These are phyloP conservation scores for Agaricus sinodeliciosus DNA, from an alignment of 768 basidiomycete genomes.

Conservation along the genomic window DNA sequence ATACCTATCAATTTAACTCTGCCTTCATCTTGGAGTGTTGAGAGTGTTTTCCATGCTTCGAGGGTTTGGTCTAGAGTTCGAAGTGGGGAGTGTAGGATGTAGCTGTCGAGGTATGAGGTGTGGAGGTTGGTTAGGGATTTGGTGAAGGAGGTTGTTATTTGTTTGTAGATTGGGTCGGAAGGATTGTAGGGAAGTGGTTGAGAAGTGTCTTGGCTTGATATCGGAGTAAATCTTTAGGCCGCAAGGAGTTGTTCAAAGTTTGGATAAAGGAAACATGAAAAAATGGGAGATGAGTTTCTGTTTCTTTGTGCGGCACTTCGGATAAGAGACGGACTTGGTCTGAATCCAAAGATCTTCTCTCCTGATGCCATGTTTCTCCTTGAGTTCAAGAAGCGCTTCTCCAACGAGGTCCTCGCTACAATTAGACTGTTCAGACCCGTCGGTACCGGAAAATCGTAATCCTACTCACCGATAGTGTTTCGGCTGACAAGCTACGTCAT, in stretches of 20 bases:
- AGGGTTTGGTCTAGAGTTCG: conserved; percentile 50
- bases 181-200: conserved; percentile 74
- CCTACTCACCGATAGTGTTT: conserved; percentile 60
- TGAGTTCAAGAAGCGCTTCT: conserved; percentile 53
- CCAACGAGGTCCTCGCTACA: conserved; percentile 77
- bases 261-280: background rate
- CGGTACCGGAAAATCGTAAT: background rate
- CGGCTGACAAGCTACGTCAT: conserved; percentile 47
- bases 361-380: conserved; percentile 50
- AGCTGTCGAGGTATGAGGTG: conserved; percentile 71
- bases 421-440: background rate
- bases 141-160: conserved; percentile 56
- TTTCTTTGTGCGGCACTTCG: background rate
- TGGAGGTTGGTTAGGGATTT: conserved; percentile 63
- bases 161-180: conserved; percentile 40
- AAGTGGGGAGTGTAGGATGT: conserved; percentile 74
- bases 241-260: no score
- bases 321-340: conserved; percentile 51
- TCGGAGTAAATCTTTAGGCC: conserved; percentile 56
- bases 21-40: conserved; percentile 57
- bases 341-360: conserved; percentile 73
- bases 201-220: conserved; percentile 62
- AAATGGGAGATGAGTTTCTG: background rate
- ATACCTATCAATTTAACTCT: conserved; percentile 62
- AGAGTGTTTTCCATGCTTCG: conserved; percentile 63